Evolutionary conservation across 2,329 filamentous ascomycete species (phyloP).

Genomic region (Talaromyces rugulosus): DNA sequence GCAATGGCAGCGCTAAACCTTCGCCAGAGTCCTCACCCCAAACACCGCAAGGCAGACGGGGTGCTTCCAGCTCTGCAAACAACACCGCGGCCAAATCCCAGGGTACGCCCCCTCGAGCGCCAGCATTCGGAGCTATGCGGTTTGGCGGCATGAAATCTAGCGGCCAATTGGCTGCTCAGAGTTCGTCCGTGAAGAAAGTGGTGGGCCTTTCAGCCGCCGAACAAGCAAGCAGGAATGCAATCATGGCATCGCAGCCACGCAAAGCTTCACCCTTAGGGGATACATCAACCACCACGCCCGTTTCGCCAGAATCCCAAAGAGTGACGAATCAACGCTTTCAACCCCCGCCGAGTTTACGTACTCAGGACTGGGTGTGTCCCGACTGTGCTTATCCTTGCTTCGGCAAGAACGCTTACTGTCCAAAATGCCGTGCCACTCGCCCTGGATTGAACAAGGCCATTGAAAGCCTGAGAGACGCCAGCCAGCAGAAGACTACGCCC

Average conservation of each 20-base stretch:
- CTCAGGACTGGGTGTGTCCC: conserved; percentile 26
- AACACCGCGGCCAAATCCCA: neutral
- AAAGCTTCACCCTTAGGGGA: neutral
- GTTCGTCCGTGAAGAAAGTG: conserved; percentile 16
- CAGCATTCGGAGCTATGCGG: neutral
- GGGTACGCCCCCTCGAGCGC: neutral
- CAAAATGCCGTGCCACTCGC: conserved; percentile 23
- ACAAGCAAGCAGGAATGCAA: conserved; percentile 25
- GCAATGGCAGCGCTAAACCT: conserved; percentile 15
- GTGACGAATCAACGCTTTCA: neutral
- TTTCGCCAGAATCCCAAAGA: neutral
- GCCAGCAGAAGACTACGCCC: neutral
- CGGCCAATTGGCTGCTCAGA: conserved; percentile 18
- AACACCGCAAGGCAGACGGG: neutral
- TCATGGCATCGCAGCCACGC: conserved; percentile 13
- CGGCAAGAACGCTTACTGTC: conserved; percentile 21
- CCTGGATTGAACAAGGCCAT: conserved; percentile 14
- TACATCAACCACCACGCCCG: neutral
- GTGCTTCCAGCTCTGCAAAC: conserved; percentile 8
- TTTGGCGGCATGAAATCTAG: neutral
- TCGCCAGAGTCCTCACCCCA: neutral
- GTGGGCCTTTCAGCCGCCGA: conserved; percentile 28
- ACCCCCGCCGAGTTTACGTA: neutral
- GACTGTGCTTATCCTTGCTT: conserved; percentile 20
- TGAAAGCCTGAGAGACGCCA: conserved; percentile 16